Evolutionary conservation across 768 basidiomycete species (phyloP).

Genomic region (Russula compacta): DNA sequence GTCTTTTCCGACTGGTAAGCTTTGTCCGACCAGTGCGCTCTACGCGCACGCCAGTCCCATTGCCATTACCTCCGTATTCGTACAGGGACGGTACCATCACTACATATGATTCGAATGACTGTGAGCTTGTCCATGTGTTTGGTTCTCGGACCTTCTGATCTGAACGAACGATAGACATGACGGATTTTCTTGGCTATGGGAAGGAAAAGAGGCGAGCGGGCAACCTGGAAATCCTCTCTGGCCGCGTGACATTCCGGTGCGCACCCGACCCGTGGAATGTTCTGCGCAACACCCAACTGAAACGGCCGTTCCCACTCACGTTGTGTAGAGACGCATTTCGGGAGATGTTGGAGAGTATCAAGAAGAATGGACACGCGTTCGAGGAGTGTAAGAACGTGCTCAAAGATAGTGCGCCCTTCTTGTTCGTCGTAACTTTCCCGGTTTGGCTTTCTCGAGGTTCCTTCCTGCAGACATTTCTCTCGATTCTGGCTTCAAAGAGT

Average conservation of each 20-base stretch:
- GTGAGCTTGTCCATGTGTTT: constrained; percentile 33
- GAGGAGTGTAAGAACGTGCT: constrained; percentile 79
- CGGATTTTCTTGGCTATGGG: constrained; percentile 87
- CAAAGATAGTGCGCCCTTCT: constrained; percentile 47
- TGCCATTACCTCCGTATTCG: neutral
- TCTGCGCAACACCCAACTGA: neutral
- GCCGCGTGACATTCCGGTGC: constrained; percentile 60
- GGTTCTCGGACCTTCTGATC: neutral
- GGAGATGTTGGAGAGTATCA: constrained; percentile 77
- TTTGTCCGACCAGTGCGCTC: neutral
- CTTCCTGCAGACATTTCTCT: constrained; percentile 60
- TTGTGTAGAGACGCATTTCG: constrained; percentile 70
- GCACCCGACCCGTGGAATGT: constrained; percentile 5
- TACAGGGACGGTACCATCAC: constrained; percentile 93
- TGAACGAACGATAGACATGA: constrained; percentile 49
- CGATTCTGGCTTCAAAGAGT: constrained; percentile 83
- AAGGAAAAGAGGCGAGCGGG: constrained; percentile 58
- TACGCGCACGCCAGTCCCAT: neutral
- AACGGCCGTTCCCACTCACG: neutral
- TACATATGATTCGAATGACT: constrained; percentile 87
- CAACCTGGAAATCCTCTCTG: constrained; percentile 65
- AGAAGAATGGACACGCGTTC: constrained; percentile 64
- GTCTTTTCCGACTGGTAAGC: constrained; percentile 86
- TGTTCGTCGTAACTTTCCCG: constrained; percentile 1
- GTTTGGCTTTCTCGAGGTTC: neutral